Conservation (phyloP, 2,329 filamentous ascomycete genomes). For the Triangularia verruculosa region DNA sequence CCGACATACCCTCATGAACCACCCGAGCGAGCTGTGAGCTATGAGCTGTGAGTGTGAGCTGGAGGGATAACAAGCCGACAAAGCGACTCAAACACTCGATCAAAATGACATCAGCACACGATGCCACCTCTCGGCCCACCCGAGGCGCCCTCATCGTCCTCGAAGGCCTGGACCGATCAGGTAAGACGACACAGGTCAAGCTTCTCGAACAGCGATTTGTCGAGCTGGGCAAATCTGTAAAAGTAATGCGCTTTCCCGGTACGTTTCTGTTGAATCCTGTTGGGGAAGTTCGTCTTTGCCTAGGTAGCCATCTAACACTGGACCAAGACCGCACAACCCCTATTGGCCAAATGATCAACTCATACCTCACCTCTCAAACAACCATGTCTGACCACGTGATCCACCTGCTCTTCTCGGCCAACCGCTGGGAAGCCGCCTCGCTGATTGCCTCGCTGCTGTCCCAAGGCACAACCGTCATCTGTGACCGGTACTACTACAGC, state of each 20-base stretch:
- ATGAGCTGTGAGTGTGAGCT: too few species aligned
- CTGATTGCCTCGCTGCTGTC: constrained; percentile 54
- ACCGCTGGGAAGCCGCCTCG: constrained; percentile 75
- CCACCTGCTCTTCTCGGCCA: constrained; percentile 85
- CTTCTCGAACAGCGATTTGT: constrained; percentile 57
- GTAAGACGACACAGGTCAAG: constrained; percentile 88
- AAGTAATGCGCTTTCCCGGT: constrained; percentile 59
- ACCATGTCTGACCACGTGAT: constrained; percentile 85
- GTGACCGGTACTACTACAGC: constrained; percentile 93
- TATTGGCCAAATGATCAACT: constrained; percentile 83
- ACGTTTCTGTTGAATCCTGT: constrained; percentile 32
- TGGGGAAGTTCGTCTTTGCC: too few species aligned
- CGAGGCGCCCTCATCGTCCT: constrained; percentile 77
- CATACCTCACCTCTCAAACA: constrained; percentile 69
- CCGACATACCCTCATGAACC: not conserved
- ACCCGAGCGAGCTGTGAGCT: not conserved
- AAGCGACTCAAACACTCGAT: too few species aligned
- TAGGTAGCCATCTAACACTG: not conserved
- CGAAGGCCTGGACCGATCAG: constrained; percentile 85
- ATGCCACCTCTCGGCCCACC: constrained; percentile 20
- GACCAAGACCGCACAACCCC: constrained; percentile 67
- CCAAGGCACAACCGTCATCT: constrained; percentile 70
- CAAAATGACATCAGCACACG: not conserved
- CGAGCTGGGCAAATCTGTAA: constrained; percentile 47
- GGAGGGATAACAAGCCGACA: too few species aligned